phyloP scores from a whole-genome alignment of 73 alveolate species.

The Symbiodinium natans region DNA sequence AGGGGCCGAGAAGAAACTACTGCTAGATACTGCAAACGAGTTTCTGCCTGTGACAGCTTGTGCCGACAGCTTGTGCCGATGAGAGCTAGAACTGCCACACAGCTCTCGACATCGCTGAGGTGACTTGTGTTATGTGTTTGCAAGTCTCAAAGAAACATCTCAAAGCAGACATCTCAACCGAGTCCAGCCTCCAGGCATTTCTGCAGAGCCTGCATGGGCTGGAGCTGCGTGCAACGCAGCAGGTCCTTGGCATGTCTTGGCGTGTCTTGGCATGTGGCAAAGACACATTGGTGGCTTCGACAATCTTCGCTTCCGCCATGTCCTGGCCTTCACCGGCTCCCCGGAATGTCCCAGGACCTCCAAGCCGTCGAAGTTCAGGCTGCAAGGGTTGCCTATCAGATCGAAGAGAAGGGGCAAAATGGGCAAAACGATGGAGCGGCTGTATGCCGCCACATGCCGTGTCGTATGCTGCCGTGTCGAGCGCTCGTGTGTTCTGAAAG shows the following conservation, averaged over 20 bases:
- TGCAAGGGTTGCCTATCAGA: constrained; percentile 51
- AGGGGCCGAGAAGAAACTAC: neutral
- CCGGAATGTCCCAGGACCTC: constrained; percentile 64
- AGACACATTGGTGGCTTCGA: neutral
- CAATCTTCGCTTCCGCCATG: too few species aligned
- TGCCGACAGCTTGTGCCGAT: too few species aligned
- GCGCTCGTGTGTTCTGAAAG: too few species aligned
- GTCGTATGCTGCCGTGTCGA: too few species aligned
- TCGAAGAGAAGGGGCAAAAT: neutral
- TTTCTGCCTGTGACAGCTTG: neutral
- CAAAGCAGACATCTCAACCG: neutral
- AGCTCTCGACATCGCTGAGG: neutral
- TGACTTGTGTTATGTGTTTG: too few species aligned
- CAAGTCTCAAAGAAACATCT: neutral
- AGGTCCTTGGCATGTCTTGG: neutral
- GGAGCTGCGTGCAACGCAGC: constrained; percentile 59
- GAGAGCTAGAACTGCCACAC: neutral
- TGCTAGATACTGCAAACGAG: neutral
- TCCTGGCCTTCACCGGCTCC: constrained; percentile 28
- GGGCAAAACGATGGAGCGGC: too few species aligned
- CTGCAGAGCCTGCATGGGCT: constrained; percentile 47
- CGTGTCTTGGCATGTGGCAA: neutral
- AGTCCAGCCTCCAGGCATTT: constrained; percentile 43
- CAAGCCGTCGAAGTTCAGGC: constrained; percentile 49
- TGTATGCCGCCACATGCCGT: too few species aligned